Base-by-base conservation (phyloP, 2,329 filamentous ascomycete genomes). In the Diaporthe vaccinii region DNA sequence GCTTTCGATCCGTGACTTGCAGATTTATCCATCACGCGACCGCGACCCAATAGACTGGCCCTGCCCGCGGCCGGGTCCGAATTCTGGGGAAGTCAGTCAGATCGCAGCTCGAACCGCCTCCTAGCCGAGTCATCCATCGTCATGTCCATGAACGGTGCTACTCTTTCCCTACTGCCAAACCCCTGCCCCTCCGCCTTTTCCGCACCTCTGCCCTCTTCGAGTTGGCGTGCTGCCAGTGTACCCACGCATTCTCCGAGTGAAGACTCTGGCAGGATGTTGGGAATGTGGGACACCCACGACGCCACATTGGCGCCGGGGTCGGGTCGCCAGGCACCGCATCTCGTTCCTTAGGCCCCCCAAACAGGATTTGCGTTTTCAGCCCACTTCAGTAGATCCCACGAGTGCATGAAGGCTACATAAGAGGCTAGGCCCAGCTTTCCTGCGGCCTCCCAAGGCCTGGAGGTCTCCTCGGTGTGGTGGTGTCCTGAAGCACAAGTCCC, bases 301-400 rank as follows among this genome's bases (percentile, higher is more conserved):
- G 49, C 49, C 58, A 25, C 58, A 46, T 34, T 44, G 20, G 46
- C 49, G 41, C 44, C 69, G 71, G 58, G 34, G 46, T 65, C 28
- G 71, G 71, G 67, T 73, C 71, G 36, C 25, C 71, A 73, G 71
- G 71, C 59, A 73, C 65, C 65, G n/a, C 49, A 53, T 61, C 36
- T 22, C 34, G 46, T 25, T 34, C 58, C 59, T 49, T 28, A 10
- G 25, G 71, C 36, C 17, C 15, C 46, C 58, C 44, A 46, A 73
- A 57, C 57, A 61, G 39, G 51, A 73, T 57, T 44, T 44, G 65
- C 58, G 7, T 25, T 17, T 65, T 15, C 31, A 51, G 58, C 58
- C 58, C 36, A 46, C 46, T n/a, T 31, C 17, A n/a, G 28, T 55
- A 69, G 58, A 65, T 46, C 44, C 46, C 58, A 73, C 46, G 71